Percentiles rank a stretch among this genome's conserved stretches.
Evolutionary conservation across 352 stramenopile species (phyloP).

Genomic region (Globisporangium cylindrosporum): DNA sequence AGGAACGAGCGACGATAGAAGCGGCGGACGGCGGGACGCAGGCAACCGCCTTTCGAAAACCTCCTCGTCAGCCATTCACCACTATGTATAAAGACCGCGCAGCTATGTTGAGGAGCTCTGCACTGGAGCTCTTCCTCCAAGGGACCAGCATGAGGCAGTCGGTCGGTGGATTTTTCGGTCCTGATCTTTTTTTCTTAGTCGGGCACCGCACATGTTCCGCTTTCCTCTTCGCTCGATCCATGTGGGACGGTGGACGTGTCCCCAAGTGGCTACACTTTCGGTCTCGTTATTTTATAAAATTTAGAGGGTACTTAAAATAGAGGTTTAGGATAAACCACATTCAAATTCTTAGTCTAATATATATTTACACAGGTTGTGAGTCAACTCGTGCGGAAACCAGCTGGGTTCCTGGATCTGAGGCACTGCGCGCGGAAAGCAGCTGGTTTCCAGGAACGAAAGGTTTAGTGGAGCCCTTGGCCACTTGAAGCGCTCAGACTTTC

Average conservation of each 20-base stretch:
- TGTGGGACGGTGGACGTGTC: not conserved
- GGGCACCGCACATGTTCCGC: not conserved
- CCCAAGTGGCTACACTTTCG: conserved; percentile 12
- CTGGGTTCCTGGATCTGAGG: conserved; percentile 2
- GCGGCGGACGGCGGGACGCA: conserved; percentile 1
- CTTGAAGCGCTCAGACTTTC: not conserved
- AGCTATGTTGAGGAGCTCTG: not conserved
- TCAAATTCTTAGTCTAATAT: not conserved
- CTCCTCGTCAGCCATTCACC: not conserved
- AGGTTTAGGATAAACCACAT: not conserved
- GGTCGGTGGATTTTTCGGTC: conserved; percentile 12
- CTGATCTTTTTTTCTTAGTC: conserved; percentile 11
- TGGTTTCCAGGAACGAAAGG: conserved; percentile 29
- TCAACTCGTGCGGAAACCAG: not conserved
- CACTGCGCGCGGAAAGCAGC: conserved; percentile 13
- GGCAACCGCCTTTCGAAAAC: not conserved
- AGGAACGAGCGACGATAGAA: not conserved
- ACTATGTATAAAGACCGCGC: not conserved
- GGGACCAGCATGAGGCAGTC: conserved; percentile 1
- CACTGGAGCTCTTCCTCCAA: conserved; percentile 1
- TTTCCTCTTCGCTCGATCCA: conserved; percentile 9
- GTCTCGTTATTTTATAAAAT: conserved; percentile 5
- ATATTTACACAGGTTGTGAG: not conserved
- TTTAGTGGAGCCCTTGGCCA: not conserved
- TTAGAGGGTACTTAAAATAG: conserved; percentile 12